A percentile compares a stretch with the other conserved stretches of the same genome.
These are phyloP conservation scores for Dioscorea dumetorum DNA, from an alignment of 106 monocot genomes.

Conservation along the genomic window DNA sequence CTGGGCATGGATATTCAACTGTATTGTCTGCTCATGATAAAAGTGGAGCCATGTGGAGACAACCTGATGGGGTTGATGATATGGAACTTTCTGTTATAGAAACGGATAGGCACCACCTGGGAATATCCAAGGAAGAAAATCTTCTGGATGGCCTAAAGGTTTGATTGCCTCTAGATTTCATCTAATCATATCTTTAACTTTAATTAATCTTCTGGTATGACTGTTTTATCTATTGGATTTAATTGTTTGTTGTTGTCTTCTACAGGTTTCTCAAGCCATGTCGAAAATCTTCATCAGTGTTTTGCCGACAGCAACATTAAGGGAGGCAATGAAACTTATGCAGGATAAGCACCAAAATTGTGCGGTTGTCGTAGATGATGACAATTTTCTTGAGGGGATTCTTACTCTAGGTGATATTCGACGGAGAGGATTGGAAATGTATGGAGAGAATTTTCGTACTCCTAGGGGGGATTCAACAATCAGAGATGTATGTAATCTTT, in stretches of 20 bases:
- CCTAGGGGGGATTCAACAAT: conserved; percentile 24
- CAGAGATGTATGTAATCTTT: conserved; percentile 40
- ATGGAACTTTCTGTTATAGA: conserved; percentile 60
- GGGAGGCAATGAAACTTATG: conserved; percentile 69
- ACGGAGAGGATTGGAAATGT: conserved; percentile 33
- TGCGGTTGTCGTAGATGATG: conserved; percentile 75
- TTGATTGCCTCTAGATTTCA: too few species aligned
- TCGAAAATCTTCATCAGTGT: conserved; percentile 71
- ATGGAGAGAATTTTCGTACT: conserved; percentile 10
- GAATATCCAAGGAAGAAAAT: conserved; percentile 37
- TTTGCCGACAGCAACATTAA: conserved; percentile 28
- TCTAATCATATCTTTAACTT: too few species aligned
- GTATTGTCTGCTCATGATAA: conserved; percentile 48
- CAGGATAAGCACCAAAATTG: conserved; percentile 70
- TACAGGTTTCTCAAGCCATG: conserved; percentile 89
- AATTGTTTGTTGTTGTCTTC: neutral
- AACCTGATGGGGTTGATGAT: conserved; percentile 28
- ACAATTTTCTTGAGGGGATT: conserved; percentile 90
- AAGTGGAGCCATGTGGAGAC: conserved; percentile 39
- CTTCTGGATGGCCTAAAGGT: conserved; percentile 96
- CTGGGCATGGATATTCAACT: conserved; percentile 63
- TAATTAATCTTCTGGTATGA: too few species aligned
- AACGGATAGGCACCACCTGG: conserved; percentile 22
- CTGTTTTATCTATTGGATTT: too few species aligned
- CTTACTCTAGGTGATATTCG: conserved; percentile 78